Evolutionary conservation across 495 filamentous ascomycete species (phyloP).

Genomic region (Penicillium tannophilum): DNA sequence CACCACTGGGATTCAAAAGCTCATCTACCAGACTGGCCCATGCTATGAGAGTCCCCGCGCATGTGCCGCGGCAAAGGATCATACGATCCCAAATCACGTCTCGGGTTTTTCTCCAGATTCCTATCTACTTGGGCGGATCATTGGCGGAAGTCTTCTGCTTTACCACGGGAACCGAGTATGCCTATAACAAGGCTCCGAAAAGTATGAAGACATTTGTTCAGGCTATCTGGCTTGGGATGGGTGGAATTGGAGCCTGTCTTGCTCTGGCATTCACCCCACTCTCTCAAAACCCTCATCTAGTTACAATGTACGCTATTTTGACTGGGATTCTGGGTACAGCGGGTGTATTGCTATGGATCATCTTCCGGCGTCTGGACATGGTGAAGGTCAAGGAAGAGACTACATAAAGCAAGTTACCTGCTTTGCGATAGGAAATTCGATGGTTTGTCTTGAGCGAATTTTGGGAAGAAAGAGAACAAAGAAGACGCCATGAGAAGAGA

Average conservation of each 20-base stretch:
- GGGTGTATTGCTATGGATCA: conserved; percentile 9
- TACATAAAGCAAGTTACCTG: neutral
- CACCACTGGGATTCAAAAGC: conserved; percentile 47
- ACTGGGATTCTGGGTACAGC: conserved; percentile 18
- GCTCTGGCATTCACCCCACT: conserved; percentile 33
- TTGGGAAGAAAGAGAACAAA: too few species aligned
- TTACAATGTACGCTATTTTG: conserved; percentile 21
- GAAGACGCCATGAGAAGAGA: too few species aligned
- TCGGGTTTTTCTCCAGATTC: conserved; percentile 56
- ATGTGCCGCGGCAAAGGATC: conserved; percentile 30
- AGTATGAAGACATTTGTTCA: conserved; percentile 37
- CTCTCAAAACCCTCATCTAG: conserved; percentile 28
- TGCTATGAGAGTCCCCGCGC: conserved; percentile 53
- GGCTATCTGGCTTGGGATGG: conserved; percentile 26
- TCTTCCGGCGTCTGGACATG: conserved; percentile 16
- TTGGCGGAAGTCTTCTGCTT: conserved; percentile 61
- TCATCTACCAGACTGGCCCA: conserved; percentile 38
- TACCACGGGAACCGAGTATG: conserved; percentile 54
- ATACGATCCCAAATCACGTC: conserved; percentile 40
- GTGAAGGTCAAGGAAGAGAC: conserved; percentile 8
- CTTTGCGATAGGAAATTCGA: neutral
- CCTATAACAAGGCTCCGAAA: conserved; percentile 34
- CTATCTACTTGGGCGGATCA: conserved; percentile 57
- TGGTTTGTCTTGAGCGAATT: too few species aligned
- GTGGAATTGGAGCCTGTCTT: conserved; percentile 26